phyloP scores from a whole-genome alignment of 1,284 basidiomycete genomes.

The Porodaedalea pini region DNA sequence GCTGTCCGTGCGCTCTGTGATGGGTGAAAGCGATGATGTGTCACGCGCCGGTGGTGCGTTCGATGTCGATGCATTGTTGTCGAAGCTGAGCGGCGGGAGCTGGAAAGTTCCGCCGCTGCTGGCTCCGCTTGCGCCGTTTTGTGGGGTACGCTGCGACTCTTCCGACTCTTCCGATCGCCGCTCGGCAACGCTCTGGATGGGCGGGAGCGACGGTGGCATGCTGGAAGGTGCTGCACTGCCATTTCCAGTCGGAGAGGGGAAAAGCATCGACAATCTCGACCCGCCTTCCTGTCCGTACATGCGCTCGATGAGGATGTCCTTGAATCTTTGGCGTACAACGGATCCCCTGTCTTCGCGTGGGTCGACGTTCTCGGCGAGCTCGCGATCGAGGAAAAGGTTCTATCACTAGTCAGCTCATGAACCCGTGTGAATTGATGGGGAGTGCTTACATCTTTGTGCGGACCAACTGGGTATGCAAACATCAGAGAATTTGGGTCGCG shows the following conservation, averaged over 20 bases:
- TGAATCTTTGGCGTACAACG: conserved; percentile 58
- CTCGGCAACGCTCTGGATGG: conserved; percentile 16
- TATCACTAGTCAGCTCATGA: conserved; percentile 26
- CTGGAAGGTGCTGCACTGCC: not conserved
- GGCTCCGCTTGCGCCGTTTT: not conserved
- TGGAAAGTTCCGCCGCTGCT: conserved; percentile 23
- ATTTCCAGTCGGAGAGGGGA: conserved; percentile 7
- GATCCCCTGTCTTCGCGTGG: conserved; percentile 77
- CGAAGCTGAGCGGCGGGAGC: conserved; percentile 35
- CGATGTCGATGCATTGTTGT: conserved; percentile 27
- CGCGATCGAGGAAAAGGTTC: conserved; percentile 88
- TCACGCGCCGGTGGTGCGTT: conserved; percentile 27
- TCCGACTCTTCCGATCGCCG: conserved; percentile 18
- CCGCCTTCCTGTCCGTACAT: conserved; percentile 44
- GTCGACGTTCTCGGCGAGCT: conserved; percentile 76
- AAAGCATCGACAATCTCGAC: conserved; percentile 10
- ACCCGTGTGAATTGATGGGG: not conserved
- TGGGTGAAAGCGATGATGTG: conserved; percentile 24
- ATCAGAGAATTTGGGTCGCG: conserved; percentile 71
- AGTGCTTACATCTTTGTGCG: conserved; percentile 61
- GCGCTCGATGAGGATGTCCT: conserved; percentile 61
- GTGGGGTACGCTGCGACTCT: conserved; percentile 10
- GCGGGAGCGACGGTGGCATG: conserved; percentile 17
- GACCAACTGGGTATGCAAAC: conserved; percentile 80
- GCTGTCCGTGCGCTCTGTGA: conserved; percentile 19